Conservation (phyloP, 2,329 filamentous ascomycete species). For the Dothideomycetes sp. region DNA sequence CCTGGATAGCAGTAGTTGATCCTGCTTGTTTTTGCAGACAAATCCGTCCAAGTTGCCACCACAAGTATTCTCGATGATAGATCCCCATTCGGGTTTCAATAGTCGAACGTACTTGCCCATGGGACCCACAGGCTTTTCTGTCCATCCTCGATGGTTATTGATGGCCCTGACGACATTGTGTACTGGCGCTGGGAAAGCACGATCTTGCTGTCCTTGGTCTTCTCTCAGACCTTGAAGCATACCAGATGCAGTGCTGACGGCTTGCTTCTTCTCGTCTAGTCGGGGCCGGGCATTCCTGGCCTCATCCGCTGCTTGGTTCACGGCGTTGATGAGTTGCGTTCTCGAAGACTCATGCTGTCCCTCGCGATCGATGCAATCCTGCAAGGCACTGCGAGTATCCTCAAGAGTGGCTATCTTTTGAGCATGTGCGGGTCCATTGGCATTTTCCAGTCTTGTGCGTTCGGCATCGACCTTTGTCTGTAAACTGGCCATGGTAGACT, state of each 20-base stretch:
- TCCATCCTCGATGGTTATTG: constrained; percentile 58
- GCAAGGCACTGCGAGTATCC: constrained; percentile 33
- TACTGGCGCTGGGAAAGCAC: constrained; percentile 57
- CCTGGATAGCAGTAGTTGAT: constrained; percentile 58
- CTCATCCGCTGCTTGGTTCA: constrained; percentile 28
- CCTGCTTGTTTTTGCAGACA: constrained; percentile 66
- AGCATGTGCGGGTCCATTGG: constrained; percentile 60
- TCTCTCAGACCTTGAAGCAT: constrained; percentile 45
- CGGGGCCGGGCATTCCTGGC: constrained; percentile 26
- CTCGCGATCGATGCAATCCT: constrained; percentile 36
- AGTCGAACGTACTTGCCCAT: constrained; percentile 71
- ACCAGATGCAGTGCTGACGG: constrained; percentile 32
- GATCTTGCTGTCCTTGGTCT: constrained; percentile 51
- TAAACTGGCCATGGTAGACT: constrained; percentile 33
- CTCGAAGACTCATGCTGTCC: constrained; percentile 36
- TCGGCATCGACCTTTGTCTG: constrained; percentile 45
- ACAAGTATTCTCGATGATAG: constrained; percentile 68
- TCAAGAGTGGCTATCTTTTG: constrained; percentile 52
- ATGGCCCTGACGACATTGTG: constrained; percentile 59
- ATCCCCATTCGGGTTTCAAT: constrained; percentile 70
- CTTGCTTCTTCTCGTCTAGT: constrained; percentile 21
- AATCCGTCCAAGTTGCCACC: constrained; percentile 66
- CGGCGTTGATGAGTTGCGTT: constrained; percentile 28
- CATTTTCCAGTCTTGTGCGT: constrained; percentile 47
- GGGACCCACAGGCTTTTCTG: constrained; percentile 68